Evolutionary conservation across 2,329 filamentous ascomycete species (phyloP).

Genomic region (Achaetomium macrosporum): DNA sequence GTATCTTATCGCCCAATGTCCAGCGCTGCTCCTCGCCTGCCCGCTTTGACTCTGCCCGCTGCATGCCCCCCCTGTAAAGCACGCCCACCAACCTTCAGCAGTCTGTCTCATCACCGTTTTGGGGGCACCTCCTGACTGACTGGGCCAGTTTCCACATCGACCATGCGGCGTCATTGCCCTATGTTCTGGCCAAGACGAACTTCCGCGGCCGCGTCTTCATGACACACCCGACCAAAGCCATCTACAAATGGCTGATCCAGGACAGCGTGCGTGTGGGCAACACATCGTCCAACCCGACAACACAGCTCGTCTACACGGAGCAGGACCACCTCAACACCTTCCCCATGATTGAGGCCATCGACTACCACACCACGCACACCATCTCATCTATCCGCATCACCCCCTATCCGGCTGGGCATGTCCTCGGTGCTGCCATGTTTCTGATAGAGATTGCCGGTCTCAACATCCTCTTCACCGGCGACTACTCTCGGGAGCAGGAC

Average conservation of each 20-base stretch:
- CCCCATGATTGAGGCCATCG: conserved; percentile 90
- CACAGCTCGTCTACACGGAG: conserved; percentile 86
- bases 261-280: conserved; percentile 89
- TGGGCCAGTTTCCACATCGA: conserved; percentile 84
- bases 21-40: conserved; percentile 13
- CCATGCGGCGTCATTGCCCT: conserved; percentile 96
- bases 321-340: conserved; percentile 92
- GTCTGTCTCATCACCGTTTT: neutral
- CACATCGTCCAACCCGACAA: conserved; percentile 54
- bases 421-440: conserved; percentile 98
- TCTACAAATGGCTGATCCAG: conserved; percentile 99
- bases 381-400: conserved; percentile 96
- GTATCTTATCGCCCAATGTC: conserved; percentile 20
- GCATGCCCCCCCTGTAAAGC: conserved; percentile 15
- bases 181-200: conserved; percentile 95
- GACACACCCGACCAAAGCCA: conserved; percentile 98
- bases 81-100: neutral
- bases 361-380: conserved; percentile 96
- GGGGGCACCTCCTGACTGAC: conserved; percentile 20
- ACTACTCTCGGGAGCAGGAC: conserved; percentile 95
- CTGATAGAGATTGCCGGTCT: conserved; percentile 94
- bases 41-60: conserved; percentile 8
- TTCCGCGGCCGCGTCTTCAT: conserved; percentile 97
- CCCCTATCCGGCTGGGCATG: conserved; percentile 93
- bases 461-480: conserved; percentile 95